Evolutionary conservation across 2,329 filamentous ascomycete species (phyloP), one percentile per base, ranked within the genome.

Genomic region (Chrysoporthe austroafricana): DNA sequence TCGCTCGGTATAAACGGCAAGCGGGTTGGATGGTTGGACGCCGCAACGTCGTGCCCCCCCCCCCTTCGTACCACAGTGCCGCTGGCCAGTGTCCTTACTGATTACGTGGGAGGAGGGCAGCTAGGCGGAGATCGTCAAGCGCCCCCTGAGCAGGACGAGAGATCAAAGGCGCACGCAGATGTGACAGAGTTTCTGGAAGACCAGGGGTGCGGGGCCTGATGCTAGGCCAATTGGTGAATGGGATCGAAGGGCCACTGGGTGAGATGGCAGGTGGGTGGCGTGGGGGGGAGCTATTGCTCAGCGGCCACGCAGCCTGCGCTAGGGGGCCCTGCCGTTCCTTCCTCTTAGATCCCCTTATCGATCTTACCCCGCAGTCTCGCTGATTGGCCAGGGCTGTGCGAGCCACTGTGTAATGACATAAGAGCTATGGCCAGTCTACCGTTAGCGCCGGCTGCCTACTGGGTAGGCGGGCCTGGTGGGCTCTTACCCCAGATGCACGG

Each of bases 281-380:
- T 54, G 48, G 50, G 26, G 50, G 50, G 16, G 21, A 21, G 14
- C 21, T 32, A 54, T 54, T 26, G 13, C 50, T 26, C 50, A 32
- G 11, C n/a, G 26, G 48, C 50, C 13, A 48, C 48, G 8, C 48
- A 54, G 11, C 50, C 43, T 26, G 32, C 11, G 50, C 36, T 39
- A 39, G 36, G 50, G 32, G 26, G 43, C 21, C 64, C 36, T 61
- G 14, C 50, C 50, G 50, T 54, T 54, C 50, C 50, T 54, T 54
- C 50, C 50, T 54, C 50, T 54, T 54, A 16, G 21, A 54, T 14
- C 1, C 50, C 50, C 64, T 63, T 66, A 67, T 59, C 61, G 66
- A 64, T 64, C 32, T 67, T 64, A 67, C 66, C 66, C 66, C 66
- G 63, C 66, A 67, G 60, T 39, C 21, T 13, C 26, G 48, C 61